Evolutionary conservation across 2,329 filamentous ascomycete species (phyloP).

Genomic region (Sporothrix globosa): DNA sequence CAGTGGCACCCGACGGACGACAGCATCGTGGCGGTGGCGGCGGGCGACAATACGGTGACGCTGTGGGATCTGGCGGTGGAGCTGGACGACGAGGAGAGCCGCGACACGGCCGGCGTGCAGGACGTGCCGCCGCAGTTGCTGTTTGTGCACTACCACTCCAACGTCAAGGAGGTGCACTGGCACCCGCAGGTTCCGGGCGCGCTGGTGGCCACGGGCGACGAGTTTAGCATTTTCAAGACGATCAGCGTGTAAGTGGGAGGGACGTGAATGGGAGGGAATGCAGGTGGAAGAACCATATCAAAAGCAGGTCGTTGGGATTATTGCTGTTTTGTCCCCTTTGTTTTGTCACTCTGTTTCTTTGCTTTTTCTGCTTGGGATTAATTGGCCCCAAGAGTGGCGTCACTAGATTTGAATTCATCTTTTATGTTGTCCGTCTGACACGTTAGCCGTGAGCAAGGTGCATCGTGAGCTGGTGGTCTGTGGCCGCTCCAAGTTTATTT

Average conservation of each 20-base stretch:
- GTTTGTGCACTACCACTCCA: slow-evolving; percentile 95
- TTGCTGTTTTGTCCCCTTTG: not conserved
- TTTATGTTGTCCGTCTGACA: not conserved
- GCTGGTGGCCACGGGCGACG: slow-evolving; percentile 85
- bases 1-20: slow-evolving; percentile 99
- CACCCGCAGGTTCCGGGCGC: slow-evolving; percentile 92
- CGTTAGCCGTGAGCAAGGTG: not conserved
- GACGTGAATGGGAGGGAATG: no score
- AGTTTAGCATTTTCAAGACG: slow-evolving; percentile 83
- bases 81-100: slow-evolving; percentile 94
- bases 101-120: slow-evolving; percentile 80
- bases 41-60: slow-evolving; percentile 91
- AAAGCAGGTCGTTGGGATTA: not conserved
- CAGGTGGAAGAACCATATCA: not conserved
- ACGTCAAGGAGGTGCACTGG: slow-evolving; percentile 96
- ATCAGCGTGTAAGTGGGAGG: slow-evolving; percentile 68
- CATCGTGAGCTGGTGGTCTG: not conserved
- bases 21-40: slow-evolving; percentile 89
- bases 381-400: slow-evolving; percentile 16
- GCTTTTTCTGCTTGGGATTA: not conserved
- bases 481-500: not conserved
- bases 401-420: slow-evolving; percentile 15
- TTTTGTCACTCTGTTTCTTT: slow-evolving; percentile 6
- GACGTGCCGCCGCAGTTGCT: slow-evolving; percentile 93
- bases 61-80: slow-evolving; percentile 97